Percentiles rank a stretch among this genome's conserved stretches.
phyloP scores from a whole-genome alignment of 345 rosid species.

The Microthlaspi erraticum region DNA sequence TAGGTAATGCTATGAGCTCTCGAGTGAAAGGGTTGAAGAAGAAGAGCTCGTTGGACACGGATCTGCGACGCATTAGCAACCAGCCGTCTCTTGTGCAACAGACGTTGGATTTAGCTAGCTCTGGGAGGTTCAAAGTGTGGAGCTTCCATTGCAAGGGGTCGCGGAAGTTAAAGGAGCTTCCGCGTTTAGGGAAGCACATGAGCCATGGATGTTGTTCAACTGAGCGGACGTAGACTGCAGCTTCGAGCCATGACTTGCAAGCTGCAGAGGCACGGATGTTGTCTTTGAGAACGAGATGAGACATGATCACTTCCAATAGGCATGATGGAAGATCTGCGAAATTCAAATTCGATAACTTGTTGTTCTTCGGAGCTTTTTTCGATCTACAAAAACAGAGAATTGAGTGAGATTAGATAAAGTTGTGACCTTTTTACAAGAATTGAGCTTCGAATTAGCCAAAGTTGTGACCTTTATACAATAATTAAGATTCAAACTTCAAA shows the following conservation, averaged over 20 bases:
- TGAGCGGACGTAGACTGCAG: background rate
- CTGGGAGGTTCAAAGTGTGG: background rate
- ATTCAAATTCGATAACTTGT: background rate
- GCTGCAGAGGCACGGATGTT: background rate
- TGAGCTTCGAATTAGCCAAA: too few relatives aligned
- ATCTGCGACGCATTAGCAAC: background rate
- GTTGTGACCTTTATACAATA: too few relatives aligned
- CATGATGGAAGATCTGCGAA: background rate
- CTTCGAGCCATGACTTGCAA: slow-evolving; percentile 3
- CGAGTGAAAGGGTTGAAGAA: background rate
- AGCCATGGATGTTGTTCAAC: background rate
- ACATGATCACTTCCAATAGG: background rate
- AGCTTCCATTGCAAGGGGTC: background rate
- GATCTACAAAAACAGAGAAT: too few relatives aligned
- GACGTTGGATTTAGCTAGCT: background rate
- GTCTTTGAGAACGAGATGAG: background rate
- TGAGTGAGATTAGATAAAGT: too few relatives aligned
- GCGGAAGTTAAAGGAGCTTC: background rate
- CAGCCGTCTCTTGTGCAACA: background rate
- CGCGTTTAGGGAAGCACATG: background rate
- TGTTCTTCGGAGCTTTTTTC: too few relatives aligned
- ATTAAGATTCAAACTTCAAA: too few relatives aligned
- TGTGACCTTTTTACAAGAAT: too few relatives aligned
- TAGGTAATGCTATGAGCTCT: background rate
- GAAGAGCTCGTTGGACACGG: background rate